Evolutionary conservation across 2,329 filamentous ascomycete genomes (phyloP), one percentile per base, ranked within the genome.

Genomic region (Stemphylium beticola): DNA sequence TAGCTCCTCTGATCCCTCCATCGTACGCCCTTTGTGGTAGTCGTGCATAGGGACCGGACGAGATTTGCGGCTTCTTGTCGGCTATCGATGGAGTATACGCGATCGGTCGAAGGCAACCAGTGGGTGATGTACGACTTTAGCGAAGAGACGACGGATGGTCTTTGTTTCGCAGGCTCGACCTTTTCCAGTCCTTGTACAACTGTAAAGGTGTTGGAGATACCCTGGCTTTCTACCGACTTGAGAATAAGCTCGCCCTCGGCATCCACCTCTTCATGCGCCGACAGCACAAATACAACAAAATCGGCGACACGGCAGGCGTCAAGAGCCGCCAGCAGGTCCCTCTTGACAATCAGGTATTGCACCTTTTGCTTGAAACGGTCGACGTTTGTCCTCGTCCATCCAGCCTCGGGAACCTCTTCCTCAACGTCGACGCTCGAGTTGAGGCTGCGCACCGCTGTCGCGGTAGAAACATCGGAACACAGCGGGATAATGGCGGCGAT

Each of bases 1-100:
- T 95, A 99, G 67, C 92, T 96, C 64, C 95, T 85, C 62, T 96
- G 92, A 47, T 99, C 95, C 66, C 95, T 86, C 95, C 95, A 99
- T 60, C 88, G 82, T n/a, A 99, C 85, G 0, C 95, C 95, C 78
- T 96, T 98, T 10, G 95, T 93, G 38, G 89, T 92, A 32, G 90
- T 92, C 61, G 88, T 96, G 81, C 95, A 99, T 14, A 99, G 79
- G 24, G 92, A 93, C 47, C 96, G 86, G 76, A 98, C 90, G 33
- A 96, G 81, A 72, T 97, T 98, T 46, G 92, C 86, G 72, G 91
- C 93, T 74, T 99, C 95, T 72, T 96, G 92, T 70, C 91, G 85
- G 58, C 85, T 93, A 71, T 96, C 92, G 50, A 97, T 82, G 64
- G 87, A 95, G 75, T 93, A 91, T 14, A 99, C 83, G 76, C 95